Base-by-base conservation (phyloP, 2,329 filamentous ascomycete genomes). In the Trichoderma asperellum region DNA sequence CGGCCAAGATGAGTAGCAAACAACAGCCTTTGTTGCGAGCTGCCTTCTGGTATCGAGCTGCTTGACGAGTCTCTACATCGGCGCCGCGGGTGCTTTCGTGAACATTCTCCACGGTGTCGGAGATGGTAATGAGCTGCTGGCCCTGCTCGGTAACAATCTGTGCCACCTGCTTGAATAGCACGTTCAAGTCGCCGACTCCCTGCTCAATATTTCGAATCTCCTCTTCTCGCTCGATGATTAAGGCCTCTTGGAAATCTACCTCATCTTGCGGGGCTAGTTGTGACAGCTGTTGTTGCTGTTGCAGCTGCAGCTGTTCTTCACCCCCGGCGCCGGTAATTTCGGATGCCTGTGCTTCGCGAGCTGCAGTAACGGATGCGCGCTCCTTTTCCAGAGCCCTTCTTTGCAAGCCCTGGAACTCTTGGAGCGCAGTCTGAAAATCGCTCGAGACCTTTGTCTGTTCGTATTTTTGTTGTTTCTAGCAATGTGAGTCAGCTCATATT, bases 151-250 rank as follows among this genome's bases (percentile, higher is more conserved):
- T 89, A 62, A 99, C 94, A 79, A 99, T 97, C 79, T 97, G 94
- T 58, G 95, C 96, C n/a, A 99, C 94, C 83, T 99, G 95, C 72
- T 94, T 88, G 85, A 99, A 99, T 55, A 99, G 86, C 77, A 98
- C 96, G 76, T 99, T 99, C 72, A 99, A 84, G 76, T 99, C 96
- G 68, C 92, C 92, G 7, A 99, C 96, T 68, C 92, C 94, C 80
- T 97, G 94, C 82, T 98, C 96, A 76, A 99, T 99, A 78, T 97
- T 96, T 71, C 94, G 91, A 73, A 99, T 99, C 83, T 99, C 96
- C 69, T 93, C 90, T 80, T 99, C 96, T 66, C 96, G 94, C 84
- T 99, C 95, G 71, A 96, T 91, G 77, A 99, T 99, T 70, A 99
- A 85, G 18, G 92, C 90, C 74, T 99, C 96, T 78, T 99, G 96